phyloP scores from a whole-genome alignment of 305 asterid species.

The Petunia hybrid region DNA sequence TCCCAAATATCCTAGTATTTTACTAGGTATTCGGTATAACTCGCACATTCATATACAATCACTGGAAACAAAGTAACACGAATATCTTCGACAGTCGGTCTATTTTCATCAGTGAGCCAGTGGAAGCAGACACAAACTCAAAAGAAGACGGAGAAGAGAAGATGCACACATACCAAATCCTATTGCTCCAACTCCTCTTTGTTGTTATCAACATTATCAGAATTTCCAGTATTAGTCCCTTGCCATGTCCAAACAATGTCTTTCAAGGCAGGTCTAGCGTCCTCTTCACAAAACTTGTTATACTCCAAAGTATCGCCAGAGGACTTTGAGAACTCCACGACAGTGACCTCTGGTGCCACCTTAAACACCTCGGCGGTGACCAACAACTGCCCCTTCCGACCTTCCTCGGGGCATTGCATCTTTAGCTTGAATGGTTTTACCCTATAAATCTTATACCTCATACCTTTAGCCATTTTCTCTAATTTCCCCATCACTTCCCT shows the following conservation, averaged over 20 bases:
- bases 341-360: slow-evolving; percentile 63
- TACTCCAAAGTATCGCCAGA: slow-evolving; percentile 71
- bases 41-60: slow-evolving; percentile 8
- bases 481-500: slow-evolving; percentile 45
- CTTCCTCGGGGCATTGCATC: slow-evolving; percentile 46
- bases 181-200: slow-evolving; percentile 20
- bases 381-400: slow-evolving; percentile 52
- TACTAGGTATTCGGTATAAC: no score
- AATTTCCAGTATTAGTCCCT: slow-evolving; percentile 33
- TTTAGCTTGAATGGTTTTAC: slow-evolving; percentile 48
- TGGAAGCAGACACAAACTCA: neutral
- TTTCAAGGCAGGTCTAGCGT: slow-evolving; percentile 57
- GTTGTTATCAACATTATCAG: neutral
- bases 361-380: slow-evolving; percentile 59
- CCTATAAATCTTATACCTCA: slow-evolving; percentile 44
- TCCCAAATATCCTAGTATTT: neutral
- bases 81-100: neutral
- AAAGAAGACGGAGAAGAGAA: neutral
- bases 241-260: slow-evolving; percentile 78
- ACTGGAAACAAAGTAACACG: neutral
- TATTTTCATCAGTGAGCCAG: neutral
- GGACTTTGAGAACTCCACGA: slow-evolving; percentile 66
- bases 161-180: neutral
- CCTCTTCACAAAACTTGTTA: slow-evolving; percentile 59
- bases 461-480: slow-evolving; percentile 45